phyloP scores from a whole-genome alignment of 352 stramenopile genomes.

The Thraustochytrium striatum region DNA sequence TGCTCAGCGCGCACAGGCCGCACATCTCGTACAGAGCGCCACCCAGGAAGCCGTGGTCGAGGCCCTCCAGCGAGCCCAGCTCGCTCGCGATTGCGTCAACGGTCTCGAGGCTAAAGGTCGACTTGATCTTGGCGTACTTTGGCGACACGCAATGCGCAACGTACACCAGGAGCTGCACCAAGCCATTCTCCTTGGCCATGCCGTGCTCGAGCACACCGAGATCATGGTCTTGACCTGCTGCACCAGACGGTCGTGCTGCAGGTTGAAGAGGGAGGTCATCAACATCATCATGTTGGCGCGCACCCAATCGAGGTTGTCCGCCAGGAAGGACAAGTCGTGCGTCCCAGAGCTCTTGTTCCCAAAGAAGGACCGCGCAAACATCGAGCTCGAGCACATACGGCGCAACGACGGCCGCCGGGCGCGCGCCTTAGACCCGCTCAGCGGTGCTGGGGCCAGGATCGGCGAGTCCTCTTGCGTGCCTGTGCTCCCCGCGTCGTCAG shows the following conservation, averaged over 20 bases:
- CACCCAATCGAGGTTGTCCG: conserved; percentile 20
- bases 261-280: conserved; percentile 1
- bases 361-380: conserved; percentile 19
- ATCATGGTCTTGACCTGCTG: conserved; percentile 2
- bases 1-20: neutral
- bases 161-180: conserved; percentile 12
- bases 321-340: neutral
- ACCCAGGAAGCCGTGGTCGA: neutral
- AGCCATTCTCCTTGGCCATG: neutral
- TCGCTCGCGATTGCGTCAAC: neutral
- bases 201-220: conserved; percentile 12
- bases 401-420: neutral
- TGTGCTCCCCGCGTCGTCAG: neutral
- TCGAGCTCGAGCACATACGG: conserved; percentile 11
- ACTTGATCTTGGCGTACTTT: conserved; percentile 43
- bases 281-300: conserved; percentile 7
- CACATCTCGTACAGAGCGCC: conserved; percentile 13
- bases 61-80: neutral
- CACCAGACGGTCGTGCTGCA: conserved; percentile 20
- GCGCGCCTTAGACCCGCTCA: too few relatives aligned
- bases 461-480: too few relatives aligned
- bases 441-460: too few relatives aligned
- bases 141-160: conserved; percentile 24
- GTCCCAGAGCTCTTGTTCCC: neutral
- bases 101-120: neutral